Percentiles rank a stretch among this genome's conserved stretches.
These are phyloP conservation scores for Neocallimastix lanati DNA, from an alignment of 192 early-diverging fungal species.

Conservation along the genomic window DNA sequence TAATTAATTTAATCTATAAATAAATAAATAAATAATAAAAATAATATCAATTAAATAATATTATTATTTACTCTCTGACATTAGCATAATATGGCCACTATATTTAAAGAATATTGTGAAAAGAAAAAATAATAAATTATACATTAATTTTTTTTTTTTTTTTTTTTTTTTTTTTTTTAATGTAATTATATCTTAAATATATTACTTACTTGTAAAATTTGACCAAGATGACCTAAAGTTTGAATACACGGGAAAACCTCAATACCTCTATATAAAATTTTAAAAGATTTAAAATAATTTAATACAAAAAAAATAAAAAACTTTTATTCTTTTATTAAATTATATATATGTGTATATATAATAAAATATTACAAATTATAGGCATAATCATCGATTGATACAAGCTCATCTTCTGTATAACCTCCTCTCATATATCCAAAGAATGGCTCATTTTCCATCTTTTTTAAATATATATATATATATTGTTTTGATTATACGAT, in stretches of 20 bases:
- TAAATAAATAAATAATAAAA: no score
- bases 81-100: constrained; percentile 65
- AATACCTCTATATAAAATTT: constrained; percentile 44
- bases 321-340: no score
- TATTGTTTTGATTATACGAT: no score
- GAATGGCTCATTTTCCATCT: constrained; percentile 35
- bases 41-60: background rate
- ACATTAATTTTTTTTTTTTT: no score
- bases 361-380: constrained; percentile 28
- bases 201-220: constrained; percentile 35
- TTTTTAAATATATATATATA: background rate
- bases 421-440: constrained; percentile 56
- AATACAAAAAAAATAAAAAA: no score
- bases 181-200: no score
- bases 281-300: no score
- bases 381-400: constrained; percentile 60
- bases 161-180: no score
- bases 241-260: constrained; percentile 80
- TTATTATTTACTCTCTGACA: constrained; percentile 34
- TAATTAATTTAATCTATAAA: no score
- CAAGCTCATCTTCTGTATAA: constrained; percentile 55
- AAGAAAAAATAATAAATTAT: background rate
- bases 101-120: background rate
- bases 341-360: no score
- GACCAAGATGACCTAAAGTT: constrained; percentile 74